phyloP scores from a whole-genome alignment of 352 stramenopile genomes.

The Pythium aphanidermatum region DNA sequence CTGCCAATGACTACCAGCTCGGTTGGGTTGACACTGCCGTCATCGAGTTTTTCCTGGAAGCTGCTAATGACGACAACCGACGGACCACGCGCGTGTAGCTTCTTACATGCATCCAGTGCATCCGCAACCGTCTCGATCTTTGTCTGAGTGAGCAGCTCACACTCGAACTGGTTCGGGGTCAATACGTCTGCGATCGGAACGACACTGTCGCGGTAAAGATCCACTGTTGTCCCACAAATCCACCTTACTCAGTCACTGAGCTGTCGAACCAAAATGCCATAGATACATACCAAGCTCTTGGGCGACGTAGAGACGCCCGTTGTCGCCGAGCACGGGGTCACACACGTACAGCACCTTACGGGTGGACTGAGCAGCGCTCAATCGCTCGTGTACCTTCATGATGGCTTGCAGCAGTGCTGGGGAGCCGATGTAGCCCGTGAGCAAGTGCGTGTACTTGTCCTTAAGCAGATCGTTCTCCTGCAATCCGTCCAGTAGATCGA shows the following conservation, averaged over 20 bases:
- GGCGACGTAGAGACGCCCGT: slow-evolving; percentile 77
- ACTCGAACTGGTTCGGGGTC: slow-evolving; percentile 85
- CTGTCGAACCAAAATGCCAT: slow-evolving; percentile 1
- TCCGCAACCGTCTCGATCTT: slow-evolving; percentile 59
- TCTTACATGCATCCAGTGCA: slow-evolving; percentile 60
- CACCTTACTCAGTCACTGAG: no score
- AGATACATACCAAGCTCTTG: slow-evolving; percentile 54
- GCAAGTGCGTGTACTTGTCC: slow-evolving; percentile 68
- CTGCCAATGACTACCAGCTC: slow-evolving; percentile 72
- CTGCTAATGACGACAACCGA: slow-evolving; percentile 81
- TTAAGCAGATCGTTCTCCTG: slow-evolving; percentile 61
- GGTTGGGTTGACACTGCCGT: slow-evolving; percentile 15
- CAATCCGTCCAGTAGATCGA: slow-evolving; percentile 76
- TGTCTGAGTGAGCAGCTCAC: slow-evolving; percentile 70
- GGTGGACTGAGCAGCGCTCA: slow-evolving; percentile 43
- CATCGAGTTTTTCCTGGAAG: slow-evolving; percentile 40
- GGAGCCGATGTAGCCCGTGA: slow-evolving; percentile 81
- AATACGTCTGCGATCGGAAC: slow-evolving; percentile 79
- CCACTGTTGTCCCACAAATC: no score
- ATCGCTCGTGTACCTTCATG: slow-evolving; percentile 50
- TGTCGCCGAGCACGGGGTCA: slow-evolving; percentile 78
- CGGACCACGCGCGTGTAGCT: slow-evolving; percentile 63
- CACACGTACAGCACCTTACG: slow-evolving; percentile 69
- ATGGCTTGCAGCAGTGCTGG: slow-evolving; percentile 65
- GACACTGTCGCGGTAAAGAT: slow-evolving; percentile 71